These are phyloP conservation scores for Macadamia tetraphylla DNA, from an alignment of 164 flowering plant species.

Conservation along the genomic window DNA sequence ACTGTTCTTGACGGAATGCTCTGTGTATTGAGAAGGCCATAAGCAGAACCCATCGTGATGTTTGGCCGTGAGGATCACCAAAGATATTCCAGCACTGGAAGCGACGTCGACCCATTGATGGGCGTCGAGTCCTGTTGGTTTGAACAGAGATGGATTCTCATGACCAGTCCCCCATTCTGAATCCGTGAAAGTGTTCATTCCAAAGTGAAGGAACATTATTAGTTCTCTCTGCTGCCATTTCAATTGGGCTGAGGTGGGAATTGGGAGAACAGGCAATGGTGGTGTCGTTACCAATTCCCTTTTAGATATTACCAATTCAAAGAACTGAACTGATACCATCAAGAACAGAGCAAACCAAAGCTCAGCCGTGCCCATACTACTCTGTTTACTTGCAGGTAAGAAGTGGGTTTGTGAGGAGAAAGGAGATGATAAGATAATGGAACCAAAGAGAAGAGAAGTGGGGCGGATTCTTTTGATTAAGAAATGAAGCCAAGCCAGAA, in stretches of 20 bases:
- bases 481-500: not conserved
- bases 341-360: not conserved
- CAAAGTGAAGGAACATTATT: constrained; percentile 88
- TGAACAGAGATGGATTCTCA: constrained; percentile 60
- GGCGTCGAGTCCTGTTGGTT: constrained; percentile 57
- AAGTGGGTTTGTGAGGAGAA: not conserved
- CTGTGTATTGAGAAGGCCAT: constrained; percentile 86
- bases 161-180: constrained; percentile 93
- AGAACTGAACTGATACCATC: not conserved
- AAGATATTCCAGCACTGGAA: constrained; percentile 45
- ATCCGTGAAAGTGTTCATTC: constrained; percentile 85
- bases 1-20: constrained; percentile 64
- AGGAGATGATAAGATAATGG: not conserved
- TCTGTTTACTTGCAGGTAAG: not conserved
- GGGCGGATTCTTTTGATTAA: not conserved
- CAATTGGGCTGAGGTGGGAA: constrained; percentile 67
- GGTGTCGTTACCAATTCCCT: constrained; percentile 32
- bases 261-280: constrained; percentile 78
- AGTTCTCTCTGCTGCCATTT: constrained; percentile 91
- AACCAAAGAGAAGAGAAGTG: not conserved
- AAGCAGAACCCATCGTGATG: constrained; percentile 95
- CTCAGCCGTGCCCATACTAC: not conserved
- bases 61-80: constrained; percentile 81
- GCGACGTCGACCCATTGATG: constrained; percentile 69
- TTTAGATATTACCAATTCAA: not conserved